These are phyloP conservation scores for Sporothrix globosa DNA, from an alignment of 2,329 filamentous ascomycete species.

Conservation along the genomic window DNA sequence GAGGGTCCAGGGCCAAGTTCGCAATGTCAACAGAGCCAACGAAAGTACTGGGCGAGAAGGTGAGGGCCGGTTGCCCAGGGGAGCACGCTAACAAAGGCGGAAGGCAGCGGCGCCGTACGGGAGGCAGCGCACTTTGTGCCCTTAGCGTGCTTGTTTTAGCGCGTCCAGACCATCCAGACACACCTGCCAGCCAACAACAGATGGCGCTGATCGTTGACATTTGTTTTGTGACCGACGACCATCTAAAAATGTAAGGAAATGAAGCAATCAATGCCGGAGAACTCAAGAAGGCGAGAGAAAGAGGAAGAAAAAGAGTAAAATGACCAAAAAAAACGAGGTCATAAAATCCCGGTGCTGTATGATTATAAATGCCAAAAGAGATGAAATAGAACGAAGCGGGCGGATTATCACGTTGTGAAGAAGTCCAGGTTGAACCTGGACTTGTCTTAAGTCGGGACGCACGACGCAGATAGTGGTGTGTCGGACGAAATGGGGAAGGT, in stretches of 20 bases:
- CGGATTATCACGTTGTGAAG: not conserved
- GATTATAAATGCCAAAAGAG: not conserved
- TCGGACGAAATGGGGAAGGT: not conserved
- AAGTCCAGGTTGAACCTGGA: not conserved
- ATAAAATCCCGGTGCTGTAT: not conserved
- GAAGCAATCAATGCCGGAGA: not conserved
- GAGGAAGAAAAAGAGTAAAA: not conserved
- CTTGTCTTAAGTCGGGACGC: not conserved
- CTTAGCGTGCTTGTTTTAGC: not conserved
- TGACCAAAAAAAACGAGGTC: not conserved
- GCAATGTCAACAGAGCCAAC: slow-evolving; percentile 30
- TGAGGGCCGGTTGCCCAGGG: slow-evolving; percentile 34
- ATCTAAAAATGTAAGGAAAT: not conserved
- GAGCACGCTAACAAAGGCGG: slow-evolving; percentile 33
- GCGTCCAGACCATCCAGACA: too few species aligned
- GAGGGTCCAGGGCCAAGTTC: slow-evolving; percentile 1
- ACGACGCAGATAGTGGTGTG: not conserved
- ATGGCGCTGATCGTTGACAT: slow-evolving; percentile 2
- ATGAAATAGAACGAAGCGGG: slow-evolving; percentile 1
- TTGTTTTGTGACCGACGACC: not conserved
- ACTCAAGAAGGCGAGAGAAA: not conserved
- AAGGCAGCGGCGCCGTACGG: slow-evolving; percentile 9
- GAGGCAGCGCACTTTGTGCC: slow-evolving; percentile 7
- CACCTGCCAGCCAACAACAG: slow-evolving; percentile 2
- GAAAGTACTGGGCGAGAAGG: not conserved